phyloP scores from a whole-genome alignment of 1,139 yeast genomes.

The Kodamaea arcana region DNA sequence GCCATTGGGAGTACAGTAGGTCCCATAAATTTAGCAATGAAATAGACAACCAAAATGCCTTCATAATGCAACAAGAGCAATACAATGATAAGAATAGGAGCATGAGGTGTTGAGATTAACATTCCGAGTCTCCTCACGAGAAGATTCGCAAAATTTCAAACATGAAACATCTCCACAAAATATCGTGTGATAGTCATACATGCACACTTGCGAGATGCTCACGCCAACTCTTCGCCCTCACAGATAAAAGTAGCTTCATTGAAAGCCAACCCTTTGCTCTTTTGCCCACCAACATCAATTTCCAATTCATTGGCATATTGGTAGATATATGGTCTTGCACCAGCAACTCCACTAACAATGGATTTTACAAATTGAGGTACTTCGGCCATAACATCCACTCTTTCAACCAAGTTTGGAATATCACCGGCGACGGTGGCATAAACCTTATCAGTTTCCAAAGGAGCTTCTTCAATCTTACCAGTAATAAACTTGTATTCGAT shows the following conservation, averaged over 20 bases:
- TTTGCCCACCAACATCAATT: conserved; percentile 32
- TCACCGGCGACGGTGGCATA: conserved; percentile 49
- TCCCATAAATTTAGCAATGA: too few species aligned
- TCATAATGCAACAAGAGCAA: too few species aligned
- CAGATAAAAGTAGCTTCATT: conserved; percentile 79
- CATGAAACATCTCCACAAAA: too few species aligned
- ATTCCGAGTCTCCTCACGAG: too few species aligned
- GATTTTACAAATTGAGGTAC: conserved; percentile 91
- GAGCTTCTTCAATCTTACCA: conserved; percentile 30
- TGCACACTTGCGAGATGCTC: too few species aligned
- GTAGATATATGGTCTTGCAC: conserved; percentile 91
- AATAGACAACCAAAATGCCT: too few species aligned
- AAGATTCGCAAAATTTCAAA: too few species aligned
- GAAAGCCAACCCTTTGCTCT: conserved; percentile 69
- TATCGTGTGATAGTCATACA: too few species aligned
- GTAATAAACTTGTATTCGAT: conserved; percentile 60
- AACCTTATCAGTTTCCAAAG: conserved; percentile 23
- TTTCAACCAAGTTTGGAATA: conserved; percentile 63
- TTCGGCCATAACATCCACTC: conserved; percentile 97
- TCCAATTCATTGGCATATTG: conserved; percentile 68
- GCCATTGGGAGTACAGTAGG: too few species aligned
- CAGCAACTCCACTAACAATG: conserved; percentile 91
- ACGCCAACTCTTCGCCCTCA: too few species aligned
- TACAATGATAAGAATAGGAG: too few species aligned
- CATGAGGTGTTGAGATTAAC: too few species aligned